Base-by-base conservation (phyloP, 1,139 yeast genomes). In the Arxiozyma telluris region DNA sequence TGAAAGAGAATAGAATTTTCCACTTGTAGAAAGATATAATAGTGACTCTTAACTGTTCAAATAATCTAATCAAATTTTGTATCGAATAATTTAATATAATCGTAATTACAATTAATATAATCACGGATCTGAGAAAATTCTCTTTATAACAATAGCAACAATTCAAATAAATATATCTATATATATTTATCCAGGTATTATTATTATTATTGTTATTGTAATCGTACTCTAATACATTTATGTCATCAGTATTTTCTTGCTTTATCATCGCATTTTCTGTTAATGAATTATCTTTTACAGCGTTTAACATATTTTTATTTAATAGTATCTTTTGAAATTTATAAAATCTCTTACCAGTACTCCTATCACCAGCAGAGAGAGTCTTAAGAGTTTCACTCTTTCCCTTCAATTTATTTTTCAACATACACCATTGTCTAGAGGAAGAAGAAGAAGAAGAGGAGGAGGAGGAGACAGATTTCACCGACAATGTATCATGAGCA, bases 11-110 rank as follows among this genome's bases (percentile, higher is more conserved):
- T 11, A 49, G 12, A 8, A 49, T 17, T 18, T 23, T 30, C 51
- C 51, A 49, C 21, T 43, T 42, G 23, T 49, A 49, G 20, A 49
- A 43, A 9, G 51, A 43, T 3, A 43, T 41, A 17, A 49, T 42
- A 4, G 51, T 42, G 30, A 34, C 30, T 21, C 51, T 38, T 38
- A 41, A n/a, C 15, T 41, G 42, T 23, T 42, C 47, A 5, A 49
- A 11, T 15, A 43, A 17, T 5, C 11, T 17, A 17, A 38, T 38
- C 3, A 49, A n/a, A 9, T 30, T 23, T 18, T 42, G 43, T 34
- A 42, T 12, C 1, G 44, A 8, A 20, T 11, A 42, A 18, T 43
- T 27, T 5, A 44, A 15, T 30, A 39, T 39, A 15, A 43, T 23
- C 1, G 30, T 45, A 11, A 45, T n/a, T 11, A 45, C n/a, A 6